A percentile compares a stretch with the other conserved stretches of the same genome.
Evolutionary conservation across 2,329 filamentous ascomycete species (phyloP).

Genomic region (Zalaria obscura): DNA sequence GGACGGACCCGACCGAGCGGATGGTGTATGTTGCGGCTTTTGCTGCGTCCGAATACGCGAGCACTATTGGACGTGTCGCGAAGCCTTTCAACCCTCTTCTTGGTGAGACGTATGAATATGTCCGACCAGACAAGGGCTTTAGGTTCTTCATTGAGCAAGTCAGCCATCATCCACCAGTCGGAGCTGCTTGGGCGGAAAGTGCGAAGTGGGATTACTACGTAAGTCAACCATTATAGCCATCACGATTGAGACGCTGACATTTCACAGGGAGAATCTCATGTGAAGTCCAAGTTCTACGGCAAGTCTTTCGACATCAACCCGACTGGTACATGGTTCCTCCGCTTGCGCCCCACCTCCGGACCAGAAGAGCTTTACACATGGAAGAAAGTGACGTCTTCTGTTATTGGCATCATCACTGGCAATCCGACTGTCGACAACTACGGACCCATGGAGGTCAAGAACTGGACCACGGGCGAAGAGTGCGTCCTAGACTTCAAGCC

Average conservation of each 20-base stretch:
- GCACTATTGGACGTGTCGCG: conserved; percentile 88
- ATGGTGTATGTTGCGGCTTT: conserved; percentile 92
- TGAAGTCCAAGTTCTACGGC: conserved; percentile 94
- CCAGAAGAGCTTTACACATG: conserved; percentile 74
- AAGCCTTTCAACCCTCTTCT: conserved; percentile 97
- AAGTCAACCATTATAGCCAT: conserved; percentile 13
- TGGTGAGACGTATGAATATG: conserved; percentile 95
- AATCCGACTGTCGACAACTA: conserved; percentile 97
- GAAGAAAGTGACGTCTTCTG: conserved; percentile 96
- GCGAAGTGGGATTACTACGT: conserved; percentile 87
- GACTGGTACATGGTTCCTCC: conserved; percentile 92
- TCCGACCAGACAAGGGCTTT: conserved; percentile 88
- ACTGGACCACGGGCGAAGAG: conserved; percentile 90
- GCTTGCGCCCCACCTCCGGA: conserved; percentile 49
- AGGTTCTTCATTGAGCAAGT: conserved; percentile 98
- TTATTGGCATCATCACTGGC: conserved; percentile 96
- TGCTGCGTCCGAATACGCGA: conserved; percentile 91
- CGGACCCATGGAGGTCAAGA: conserved; percentile 91
- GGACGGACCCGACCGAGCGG: conserved; percentile 75
- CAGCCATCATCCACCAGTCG: conserved; percentile 89
- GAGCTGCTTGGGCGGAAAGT: conserved; percentile 84
- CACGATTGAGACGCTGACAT: conserved; percentile 8
- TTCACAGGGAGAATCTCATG: conserved; percentile 70
- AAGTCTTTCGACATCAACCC: conserved; percentile 96
- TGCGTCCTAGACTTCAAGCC: conserved; percentile 85